These are phyloP conservation scores for Diaporthe citri DNA, from an alignment of 2,329 filamentous ascomycete species.

Conservation along the genomic window DNA sequence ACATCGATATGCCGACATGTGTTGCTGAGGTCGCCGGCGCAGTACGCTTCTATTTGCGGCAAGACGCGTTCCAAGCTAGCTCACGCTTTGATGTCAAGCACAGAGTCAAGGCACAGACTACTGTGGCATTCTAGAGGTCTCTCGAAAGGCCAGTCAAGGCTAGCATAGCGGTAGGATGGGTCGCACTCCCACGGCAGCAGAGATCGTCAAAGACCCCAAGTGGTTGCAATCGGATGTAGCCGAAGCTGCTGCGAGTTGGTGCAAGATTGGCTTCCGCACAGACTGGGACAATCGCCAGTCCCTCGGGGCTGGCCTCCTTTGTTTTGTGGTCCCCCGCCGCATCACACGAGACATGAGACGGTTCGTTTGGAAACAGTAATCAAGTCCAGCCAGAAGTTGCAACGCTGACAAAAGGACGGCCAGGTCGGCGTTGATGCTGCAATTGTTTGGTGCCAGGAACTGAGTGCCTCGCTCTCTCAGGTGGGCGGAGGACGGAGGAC, in stretches of 20 bases:
- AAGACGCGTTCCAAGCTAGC: constrained; percentile 14
- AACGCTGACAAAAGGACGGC: not conserved
- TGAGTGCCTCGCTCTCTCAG: not conserved
- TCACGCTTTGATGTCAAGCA: constrained; percentile 19
- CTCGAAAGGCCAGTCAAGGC: not conserved
- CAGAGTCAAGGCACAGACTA: constrained; percentile 8
- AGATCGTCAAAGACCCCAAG: constrained; percentile 9
- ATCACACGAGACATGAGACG: not conserved
- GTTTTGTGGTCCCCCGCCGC: not conserved
- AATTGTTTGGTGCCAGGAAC: not conserved
- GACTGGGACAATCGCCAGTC: constrained; percentile 8
- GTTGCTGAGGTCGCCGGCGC: not conserved
- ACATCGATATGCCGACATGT: constrained; percentile 8
- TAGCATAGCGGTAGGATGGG: constrained; percentile 10
- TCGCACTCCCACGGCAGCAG: not conserved
- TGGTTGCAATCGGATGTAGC: constrained; percentile 24
- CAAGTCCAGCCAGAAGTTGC: too few species aligned
- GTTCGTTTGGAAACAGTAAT: not conserved
- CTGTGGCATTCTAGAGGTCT: not conserved
- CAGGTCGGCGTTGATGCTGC: not conserved
- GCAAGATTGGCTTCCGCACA: constrained; percentile 27
- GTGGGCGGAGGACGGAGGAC: not conserved
- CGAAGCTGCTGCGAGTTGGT: constrained; percentile 19
- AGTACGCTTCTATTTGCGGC: constrained; percentile 1
- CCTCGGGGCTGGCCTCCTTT: not conserved